Evolutionary conservation across 2,329 filamentous ascomycete genomes (phyloP).

Genomic region (Paecilomyces dactylethromorphus): DNA sequence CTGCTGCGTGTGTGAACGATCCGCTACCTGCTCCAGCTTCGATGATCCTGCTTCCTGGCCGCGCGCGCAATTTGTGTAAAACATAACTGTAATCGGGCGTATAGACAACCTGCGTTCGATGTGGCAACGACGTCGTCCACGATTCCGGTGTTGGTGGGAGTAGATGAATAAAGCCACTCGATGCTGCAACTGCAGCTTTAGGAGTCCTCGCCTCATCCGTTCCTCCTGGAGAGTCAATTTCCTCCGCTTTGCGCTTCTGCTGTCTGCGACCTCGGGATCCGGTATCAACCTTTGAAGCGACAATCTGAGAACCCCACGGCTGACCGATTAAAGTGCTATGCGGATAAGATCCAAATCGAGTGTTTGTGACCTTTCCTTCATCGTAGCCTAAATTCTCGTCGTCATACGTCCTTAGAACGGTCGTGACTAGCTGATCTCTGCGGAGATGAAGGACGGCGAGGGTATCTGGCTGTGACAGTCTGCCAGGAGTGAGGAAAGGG

Average conservation of each 20-base stretch:
- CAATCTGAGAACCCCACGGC: conserved; percentile 87
- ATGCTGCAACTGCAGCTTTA: conserved; percentile 30
- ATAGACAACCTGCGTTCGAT: conserved; percentile 48
- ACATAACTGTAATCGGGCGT: conserved; percentile 49
- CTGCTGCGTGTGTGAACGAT: conserved; percentile 46
- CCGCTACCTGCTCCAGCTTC: conserved; percentile 48
- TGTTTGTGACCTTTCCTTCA: conserved; percentile 78
- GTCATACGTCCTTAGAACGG: conserved; percentile 58
- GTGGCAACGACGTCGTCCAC: conserved; percentile 46
- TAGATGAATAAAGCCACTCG: conserved; percentile 44
- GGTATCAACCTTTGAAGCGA: conserved; percentile 84
- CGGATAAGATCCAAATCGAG: conserved; percentile 85
- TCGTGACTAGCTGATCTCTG: conserved; percentile 74
- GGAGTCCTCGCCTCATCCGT: conserved; percentile 21
- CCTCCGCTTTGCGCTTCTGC: conserved; percentile 43
- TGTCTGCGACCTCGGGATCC: conserved; percentile 73
- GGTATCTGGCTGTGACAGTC: conserved; percentile 54
- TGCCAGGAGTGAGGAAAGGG: conserved; percentile 70
- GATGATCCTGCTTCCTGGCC: conserved; percentile 41
- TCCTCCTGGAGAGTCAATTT: conserved; percentile 28
- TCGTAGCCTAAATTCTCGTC: conserved; percentile 64
- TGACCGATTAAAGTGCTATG: conserved; percentile 70
- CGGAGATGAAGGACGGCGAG: conserved; percentile 84
- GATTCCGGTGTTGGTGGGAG: conserved; percentile 44
- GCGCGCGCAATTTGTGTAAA: conserved; percentile 40